Conservation (phyloP, 345 rosid genomes). For the Eucalyptus fibrosa region DNA sequence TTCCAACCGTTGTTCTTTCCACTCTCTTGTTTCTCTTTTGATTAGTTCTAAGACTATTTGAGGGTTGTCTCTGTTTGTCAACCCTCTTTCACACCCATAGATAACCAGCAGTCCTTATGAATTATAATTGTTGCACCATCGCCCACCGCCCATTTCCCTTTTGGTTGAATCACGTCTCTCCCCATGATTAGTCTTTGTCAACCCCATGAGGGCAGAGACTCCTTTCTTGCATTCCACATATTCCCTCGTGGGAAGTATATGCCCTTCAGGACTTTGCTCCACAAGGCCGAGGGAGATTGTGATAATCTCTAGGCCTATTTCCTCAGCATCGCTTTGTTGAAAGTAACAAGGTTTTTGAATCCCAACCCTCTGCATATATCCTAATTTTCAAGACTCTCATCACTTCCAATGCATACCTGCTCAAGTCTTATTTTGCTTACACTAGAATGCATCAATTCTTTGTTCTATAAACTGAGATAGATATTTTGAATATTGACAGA, state of each 20-base stretch:
- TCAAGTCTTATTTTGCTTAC: background rate
- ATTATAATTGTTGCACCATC: background rate
- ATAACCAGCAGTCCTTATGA: background rate
- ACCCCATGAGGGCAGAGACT: background rate
- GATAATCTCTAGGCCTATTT: background rate
- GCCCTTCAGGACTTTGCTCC: background rate
- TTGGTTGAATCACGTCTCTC: rapidly evolving
- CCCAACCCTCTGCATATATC: background rate
- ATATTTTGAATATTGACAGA: background rate
- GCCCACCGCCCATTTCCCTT: background rate
- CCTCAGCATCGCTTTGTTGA: background rate
- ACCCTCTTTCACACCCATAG: background rate
- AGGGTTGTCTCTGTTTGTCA: background rate
- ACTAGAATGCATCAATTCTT: background rate
- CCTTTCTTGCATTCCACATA: background rate
- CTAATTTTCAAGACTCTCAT: background rate
- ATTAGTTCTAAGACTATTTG: background rate
- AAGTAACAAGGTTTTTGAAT: background rate
- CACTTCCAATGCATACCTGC: background rate
- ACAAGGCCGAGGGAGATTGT: background rate
- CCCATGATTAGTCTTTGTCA: background rate
- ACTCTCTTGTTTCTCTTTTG: background rate
- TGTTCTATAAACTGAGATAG: background rate
- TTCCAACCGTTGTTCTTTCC: background rate
- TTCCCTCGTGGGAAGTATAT: background rate